Conservation (phyloP, 2,329 filamentous ascomycete genomes). For the Penicillium palitans region DNA sequence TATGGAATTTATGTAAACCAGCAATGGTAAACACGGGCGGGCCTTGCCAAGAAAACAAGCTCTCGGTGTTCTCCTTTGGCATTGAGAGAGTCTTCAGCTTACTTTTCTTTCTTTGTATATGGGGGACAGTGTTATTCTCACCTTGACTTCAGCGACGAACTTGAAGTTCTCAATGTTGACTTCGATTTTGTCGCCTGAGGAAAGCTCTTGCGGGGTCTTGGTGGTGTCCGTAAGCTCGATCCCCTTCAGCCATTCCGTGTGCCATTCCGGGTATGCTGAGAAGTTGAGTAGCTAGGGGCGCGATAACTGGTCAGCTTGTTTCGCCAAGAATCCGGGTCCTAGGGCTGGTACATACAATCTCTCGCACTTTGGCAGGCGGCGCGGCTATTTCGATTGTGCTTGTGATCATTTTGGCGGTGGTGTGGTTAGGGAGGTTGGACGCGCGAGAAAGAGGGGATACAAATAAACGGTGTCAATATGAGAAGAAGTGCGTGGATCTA, state of each 20-base stretch:
- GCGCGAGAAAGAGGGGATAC: constrained; percentile 3
- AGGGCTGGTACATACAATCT: constrained; percentile 21
- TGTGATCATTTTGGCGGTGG: constrained; percentile 22
- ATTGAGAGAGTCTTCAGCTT: not conserved
- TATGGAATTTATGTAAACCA: constrained; percentile 27
- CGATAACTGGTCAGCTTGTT: not conserved
- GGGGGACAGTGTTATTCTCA: not conserved
- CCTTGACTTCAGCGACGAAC: constrained; percentile 22
- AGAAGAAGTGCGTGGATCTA: not conserved
- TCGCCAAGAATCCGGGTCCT: not conserved
- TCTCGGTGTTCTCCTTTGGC: constrained; percentile 26
- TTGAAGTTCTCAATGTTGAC: constrained; percentile 22
- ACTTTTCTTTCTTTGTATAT: not conserved
- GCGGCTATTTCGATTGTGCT: constrained; percentile 28
- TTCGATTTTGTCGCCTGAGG: constrained; percentile 16
- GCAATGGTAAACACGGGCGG: constrained; percentile 29
- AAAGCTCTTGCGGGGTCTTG: constrained; percentile 16
- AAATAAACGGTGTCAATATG: not conserved
- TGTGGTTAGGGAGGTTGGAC: not conserved
- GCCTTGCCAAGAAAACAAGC: constrained; percentile 31
- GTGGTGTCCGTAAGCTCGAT: constrained; percentile 19
- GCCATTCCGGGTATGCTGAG: constrained; percentile 28
- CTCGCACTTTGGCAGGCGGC: constrained; percentile 29
- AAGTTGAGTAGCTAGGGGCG: constrained; percentile 27
- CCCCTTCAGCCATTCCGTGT: constrained; percentile 25